Evolutionary conservation across 179 eudicot species (phyloP).

Genomic region (Silene vulgaris): DNA sequence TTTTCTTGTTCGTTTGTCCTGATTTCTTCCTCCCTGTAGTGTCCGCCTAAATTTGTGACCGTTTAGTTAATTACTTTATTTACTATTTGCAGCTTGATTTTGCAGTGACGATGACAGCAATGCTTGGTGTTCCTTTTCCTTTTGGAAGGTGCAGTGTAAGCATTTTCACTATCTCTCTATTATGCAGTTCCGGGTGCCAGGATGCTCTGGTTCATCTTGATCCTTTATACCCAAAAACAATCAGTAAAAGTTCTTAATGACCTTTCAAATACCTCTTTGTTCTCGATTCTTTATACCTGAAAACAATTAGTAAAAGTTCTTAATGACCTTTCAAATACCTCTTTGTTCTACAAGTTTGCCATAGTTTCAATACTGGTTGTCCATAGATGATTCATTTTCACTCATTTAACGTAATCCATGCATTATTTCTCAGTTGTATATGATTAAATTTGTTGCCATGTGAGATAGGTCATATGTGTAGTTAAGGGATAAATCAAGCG

Average conservation of each 20-base stretch:
- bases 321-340: background rate
- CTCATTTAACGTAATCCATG: background rate
- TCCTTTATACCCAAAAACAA: slow-evolving; percentile 3
- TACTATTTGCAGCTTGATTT: slow-evolving; percentile 82
- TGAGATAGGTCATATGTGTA: background rate
- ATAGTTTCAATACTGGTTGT: background rate
- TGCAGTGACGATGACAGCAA: slow-evolving; percentile 81
- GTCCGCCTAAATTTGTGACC: slow-evolving; percentile 9
- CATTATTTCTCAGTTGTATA: background rate
- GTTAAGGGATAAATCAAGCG: background rate
- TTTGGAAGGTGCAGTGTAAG: slow-evolving; percentile 86
- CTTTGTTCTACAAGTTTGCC: background rate
- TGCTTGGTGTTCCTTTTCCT: slow-evolving; percentile 93
- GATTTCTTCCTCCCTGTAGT: background rate
- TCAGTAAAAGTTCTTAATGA: slow-evolving; percentile 3
- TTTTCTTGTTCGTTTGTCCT: background rate
- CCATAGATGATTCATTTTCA: background rate
- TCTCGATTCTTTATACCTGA: background rate
- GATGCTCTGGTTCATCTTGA: slow-evolving; percentile 7
- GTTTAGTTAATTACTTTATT: slow-evolving; percentile 27
- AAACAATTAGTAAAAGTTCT: slow-evolving; percentile 5
- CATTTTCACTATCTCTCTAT: slow-evolving; percentile 21
- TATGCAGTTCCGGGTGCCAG: background rate
- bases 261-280: background rate
- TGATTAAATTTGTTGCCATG: background rate